These are phyloP conservation scores for Astragalus glycyphyllos DNA, from an alignment of 306 rosid species.

Conservation along the genomic window DNA sequence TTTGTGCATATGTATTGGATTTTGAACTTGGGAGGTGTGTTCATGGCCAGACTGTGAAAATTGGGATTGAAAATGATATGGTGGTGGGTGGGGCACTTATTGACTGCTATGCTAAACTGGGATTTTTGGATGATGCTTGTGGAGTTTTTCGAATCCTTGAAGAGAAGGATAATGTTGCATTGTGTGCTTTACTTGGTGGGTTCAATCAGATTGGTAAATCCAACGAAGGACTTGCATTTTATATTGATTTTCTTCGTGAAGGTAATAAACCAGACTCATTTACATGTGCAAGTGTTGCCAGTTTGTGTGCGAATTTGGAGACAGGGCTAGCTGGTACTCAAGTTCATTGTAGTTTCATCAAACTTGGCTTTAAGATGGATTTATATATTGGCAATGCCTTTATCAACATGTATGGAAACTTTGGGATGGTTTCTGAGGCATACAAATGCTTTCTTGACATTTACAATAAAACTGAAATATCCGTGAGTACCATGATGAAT, in stretches of 20 bases:
- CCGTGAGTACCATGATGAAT: slow-evolving; percentile 47
- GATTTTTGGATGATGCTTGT: slow-evolving; percentile 44
- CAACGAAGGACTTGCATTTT: slow-evolving; percentile 43
- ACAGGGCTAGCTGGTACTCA: slow-evolving; percentile 42
- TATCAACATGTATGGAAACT: slow-evolving; percentile 54
- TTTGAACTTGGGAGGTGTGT: slow-evolving; percentile 43
- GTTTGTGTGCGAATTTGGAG: slow-evolving; percentile 50
- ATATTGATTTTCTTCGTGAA: slow-evolving; percentile 45
- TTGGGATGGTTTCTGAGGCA: slow-evolving; percentile 49
- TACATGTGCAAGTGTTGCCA: slow-evolving; percentile 43
- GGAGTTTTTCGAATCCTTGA: slow-evolving; percentile 41
- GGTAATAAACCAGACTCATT: slow-evolving; percentile 50
- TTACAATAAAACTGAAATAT: slow-evolving; percentile 47
- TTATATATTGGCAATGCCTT: slow-evolving; percentile 55
- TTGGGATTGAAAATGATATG: slow-evolving; percentile 47
- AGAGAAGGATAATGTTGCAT: slow-evolving; percentile 52
- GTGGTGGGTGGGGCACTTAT: slow-evolving; percentile 55
- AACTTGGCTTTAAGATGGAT: slow-evolving; percentile 50
- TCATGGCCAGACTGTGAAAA: slow-evolving; percentile 50
- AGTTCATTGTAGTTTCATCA: slow-evolving; percentile 51
- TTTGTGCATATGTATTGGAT: slow-evolving; percentile 33
- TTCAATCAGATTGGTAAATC: slow-evolving; percentile 49
- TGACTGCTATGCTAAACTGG: slow-evolving; percentile 49
- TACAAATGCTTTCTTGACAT: slow-evolving; percentile 50
- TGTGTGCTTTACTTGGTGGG: slow-evolving; percentile 55